A percentile compares a stretch with the other conserved stretches of the same genome.
These are phyloP conservation scores for Allantophomopsis lycopodina DNA, from an alignment of 2,329 filamentous ascomycete genomes.

Conservation along the genomic window DNA sequence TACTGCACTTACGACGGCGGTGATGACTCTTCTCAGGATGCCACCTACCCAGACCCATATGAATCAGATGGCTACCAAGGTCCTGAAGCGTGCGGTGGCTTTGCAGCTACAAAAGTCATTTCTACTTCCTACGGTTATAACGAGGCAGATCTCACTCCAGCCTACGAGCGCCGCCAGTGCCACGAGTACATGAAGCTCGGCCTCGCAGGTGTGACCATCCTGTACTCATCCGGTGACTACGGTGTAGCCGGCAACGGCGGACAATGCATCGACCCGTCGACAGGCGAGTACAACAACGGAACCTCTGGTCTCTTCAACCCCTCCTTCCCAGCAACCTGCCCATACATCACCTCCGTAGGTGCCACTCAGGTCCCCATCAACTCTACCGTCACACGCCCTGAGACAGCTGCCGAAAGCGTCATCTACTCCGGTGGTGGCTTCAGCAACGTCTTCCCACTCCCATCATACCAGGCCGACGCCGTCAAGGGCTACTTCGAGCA, in stretches of 20 bases:
- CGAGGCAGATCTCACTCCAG: slow-evolving; percentile 45
- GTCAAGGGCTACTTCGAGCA: slow-evolving; percentile 12
- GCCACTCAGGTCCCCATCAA: slow-evolving; percentile 33
- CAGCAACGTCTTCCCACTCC: slow-evolving; percentile 22
- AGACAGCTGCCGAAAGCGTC: slow-evolving; percentile 17
- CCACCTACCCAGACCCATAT: not conserved
- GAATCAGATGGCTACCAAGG: slow-evolving; percentile 19
- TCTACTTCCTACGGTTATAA: slow-evolving; percentile 46
- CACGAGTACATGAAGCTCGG: slow-evolving; percentile 49
- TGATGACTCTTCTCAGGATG: slow-evolving; percentile 9
- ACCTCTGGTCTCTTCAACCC: slow-evolving; percentile 20
- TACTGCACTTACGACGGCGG: slow-evolving; percentile 30
- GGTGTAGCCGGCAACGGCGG: slow-evolving; percentile 19
- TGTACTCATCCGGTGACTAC: slow-evolving; percentile 45
- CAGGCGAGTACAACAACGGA: slow-evolving; percentile 8
- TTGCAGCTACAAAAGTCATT: slow-evolving; percentile 35
- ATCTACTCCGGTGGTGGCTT: slow-evolving; percentile 31
- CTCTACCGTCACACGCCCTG: slow-evolving; percentile 21
- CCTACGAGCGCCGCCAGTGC: slow-evolving; percentile 48
- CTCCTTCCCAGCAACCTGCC: slow-evolving; percentile 51
- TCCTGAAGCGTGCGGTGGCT: slow-evolving; percentile 27
- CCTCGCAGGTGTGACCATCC: slow-evolving; percentile 45
- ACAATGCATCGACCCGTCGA: slow-evolving; percentile 1
- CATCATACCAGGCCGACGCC: slow-evolving; percentile 11
- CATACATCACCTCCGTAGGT: slow-evolving; percentile 53